Evolutionary conservation across 805 yeast species (phyloP).

Genomic region (Kuraishia hungarica): DNA sequence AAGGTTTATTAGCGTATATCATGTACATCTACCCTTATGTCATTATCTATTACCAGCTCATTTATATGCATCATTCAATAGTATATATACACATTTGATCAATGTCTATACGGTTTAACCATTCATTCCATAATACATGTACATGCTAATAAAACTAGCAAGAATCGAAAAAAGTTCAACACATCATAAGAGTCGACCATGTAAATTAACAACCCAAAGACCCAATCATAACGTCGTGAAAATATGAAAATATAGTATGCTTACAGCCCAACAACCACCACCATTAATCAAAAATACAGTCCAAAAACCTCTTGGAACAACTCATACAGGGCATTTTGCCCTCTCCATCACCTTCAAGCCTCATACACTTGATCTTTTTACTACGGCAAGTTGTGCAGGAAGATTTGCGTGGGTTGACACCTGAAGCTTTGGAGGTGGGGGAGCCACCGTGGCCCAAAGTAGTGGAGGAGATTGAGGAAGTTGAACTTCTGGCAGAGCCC

Average conservation of each 20-base stretch:
- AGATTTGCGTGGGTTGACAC: constrained; percentile 1
- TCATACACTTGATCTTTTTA: constrained; percentile 25
- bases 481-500: neutral
- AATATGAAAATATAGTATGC: too few species aligned
- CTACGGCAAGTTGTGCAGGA: constrained; percentile 23
- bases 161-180: too few species aligned
- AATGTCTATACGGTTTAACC: too few species aligned
- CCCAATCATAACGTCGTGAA: neutral
- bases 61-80: too few species aligned
- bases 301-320: neutral
- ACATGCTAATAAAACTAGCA: too few species aligned
- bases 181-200: neutral
- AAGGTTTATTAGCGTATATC: too few species aligned
- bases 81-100: too few species aligned
- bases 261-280: neutral
- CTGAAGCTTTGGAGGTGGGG: neutral
- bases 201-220: neutral
- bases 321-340: neutral
- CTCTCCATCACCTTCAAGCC: constrained; percentile 2
- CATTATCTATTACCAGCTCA: too few species aligned
- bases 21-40: too few species aligned
- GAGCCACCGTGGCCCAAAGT: neutral
- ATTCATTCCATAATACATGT: too few species aligned
- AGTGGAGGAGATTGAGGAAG: neutral
- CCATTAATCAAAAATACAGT: neutral